A percentile compares a stretch with the other conserved stretches of the same genome.
Conservation (phyloP, 2,329 filamentous ascomycete species). For the Myriosclerotinia duriaeana region DNA sequence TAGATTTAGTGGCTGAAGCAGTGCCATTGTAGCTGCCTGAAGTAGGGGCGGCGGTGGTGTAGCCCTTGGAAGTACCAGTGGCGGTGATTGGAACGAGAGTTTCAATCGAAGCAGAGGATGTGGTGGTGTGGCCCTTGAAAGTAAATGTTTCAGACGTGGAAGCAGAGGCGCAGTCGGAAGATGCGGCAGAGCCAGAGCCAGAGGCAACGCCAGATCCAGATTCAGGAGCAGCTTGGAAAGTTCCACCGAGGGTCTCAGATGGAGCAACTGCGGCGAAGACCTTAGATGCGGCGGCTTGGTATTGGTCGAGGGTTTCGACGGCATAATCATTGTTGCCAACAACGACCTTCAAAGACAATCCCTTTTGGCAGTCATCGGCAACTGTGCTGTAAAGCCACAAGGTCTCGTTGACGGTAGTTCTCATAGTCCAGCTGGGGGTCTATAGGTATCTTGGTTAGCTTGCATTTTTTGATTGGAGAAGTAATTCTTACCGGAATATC, state of each 20-base stretch:
- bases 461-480: not conserved
- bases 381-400: conserved; percentile 80
- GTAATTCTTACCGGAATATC: not conserved
- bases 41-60: not conserved
- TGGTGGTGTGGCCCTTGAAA: too few species aligned
- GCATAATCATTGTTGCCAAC: conserved; percentile 44
- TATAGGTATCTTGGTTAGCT: conserved; percentile 32
- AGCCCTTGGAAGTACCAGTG: not conserved
- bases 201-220: not conserved
- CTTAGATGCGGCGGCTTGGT: not conserved
- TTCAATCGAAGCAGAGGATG: not conserved
- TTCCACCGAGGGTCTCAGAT: not conserved
- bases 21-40: not conserved
- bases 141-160: too few species aligned
- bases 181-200: too few species aligned
- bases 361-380: conserved; percentile 65
- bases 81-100: not conserved
- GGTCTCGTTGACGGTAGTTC: conserved; percentile 65
- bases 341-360: conserved; percentile 36
- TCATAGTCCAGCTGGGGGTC: conserved; percentile 68
- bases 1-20: not conserved
- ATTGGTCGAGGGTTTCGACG: not conserved
- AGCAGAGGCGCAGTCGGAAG: too few species aligned
- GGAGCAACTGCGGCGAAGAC: not conserved
- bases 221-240: not conserved